Base-by-base conservation (phyloP, 108 stramenopile genomes). In the Skeletonema menzelii region DNA sequence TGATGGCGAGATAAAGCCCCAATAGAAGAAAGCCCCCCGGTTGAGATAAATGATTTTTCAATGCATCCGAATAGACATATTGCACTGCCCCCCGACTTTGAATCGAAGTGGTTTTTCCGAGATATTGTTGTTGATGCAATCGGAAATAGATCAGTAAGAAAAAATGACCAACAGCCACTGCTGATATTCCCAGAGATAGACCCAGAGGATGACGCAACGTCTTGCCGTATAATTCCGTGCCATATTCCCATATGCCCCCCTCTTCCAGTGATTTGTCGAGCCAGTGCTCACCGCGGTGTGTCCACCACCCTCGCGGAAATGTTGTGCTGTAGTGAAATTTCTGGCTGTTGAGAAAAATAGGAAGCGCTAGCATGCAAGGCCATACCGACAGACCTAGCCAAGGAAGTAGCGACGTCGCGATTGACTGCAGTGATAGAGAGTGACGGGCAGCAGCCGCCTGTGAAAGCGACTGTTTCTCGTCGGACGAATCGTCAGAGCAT, bases 1-100 rank as follows among this genome's bases (percentile, higher is more conserved):
- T 95, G 44, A 88, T 67, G 15, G 84, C 27, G 20, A 98, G 82
- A 79, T 98, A 98, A 14, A 73, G 61, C 6, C 68, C 87, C 38
- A 98, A 64, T n/a, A 98, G 76, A 0, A 90, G 73, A 77, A 98
- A 98, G 56, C 95, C 97, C 64, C 94, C 96, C 2, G 95, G 96
- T 80, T 96, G 93, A 8, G 84, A 69, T 27, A 98, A 70, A 72
- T 98, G 97, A 13, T 87, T 86, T 31, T 71, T 30, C n/a, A 96
- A 61, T 10, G 88, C 94, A 56, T 86, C 87, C 17, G 32, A 60
- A 55, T 88, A 96, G 44, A 80, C 72, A 70, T 96, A 98, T 11
- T 53, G 26, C 2, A 83, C 80, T 4, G 90, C 84, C 44, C 92
- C 94, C 32, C 84, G 78, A 40, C 79, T 73, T 82, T 97, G 97